phyloP scores from a whole-genome alignment of 768 basidiomycete genomes.

The Boletus rubroflammeus region DNA sequence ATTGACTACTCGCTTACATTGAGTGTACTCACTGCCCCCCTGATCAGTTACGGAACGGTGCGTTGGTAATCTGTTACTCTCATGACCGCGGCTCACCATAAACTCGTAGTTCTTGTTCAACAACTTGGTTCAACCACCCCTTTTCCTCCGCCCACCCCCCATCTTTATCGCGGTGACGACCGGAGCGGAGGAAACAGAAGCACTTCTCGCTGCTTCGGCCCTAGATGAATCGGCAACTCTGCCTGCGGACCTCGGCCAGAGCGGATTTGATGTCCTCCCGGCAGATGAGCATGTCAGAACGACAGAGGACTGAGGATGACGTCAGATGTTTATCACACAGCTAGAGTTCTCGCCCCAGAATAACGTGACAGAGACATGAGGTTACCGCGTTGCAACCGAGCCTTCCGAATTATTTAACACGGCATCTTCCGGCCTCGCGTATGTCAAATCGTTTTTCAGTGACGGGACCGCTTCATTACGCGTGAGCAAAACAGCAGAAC shows the following conservation, averaged over 20 bases:
- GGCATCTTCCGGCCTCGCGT: too few relatives aligned
- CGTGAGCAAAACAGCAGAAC: not conserved
- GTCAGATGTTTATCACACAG: not conserved
- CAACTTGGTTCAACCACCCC: slow-evolving; percentile 65
- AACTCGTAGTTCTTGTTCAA: slow-evolving; percentile 79
- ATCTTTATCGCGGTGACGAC: slow-evolving; percentile 25
- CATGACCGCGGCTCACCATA: slow-evolving; percentile 6
- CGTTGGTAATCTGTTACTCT: slow-evolving; percentile 20
- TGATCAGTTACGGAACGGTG: slow-evolving; percentile 78
- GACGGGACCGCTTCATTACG: slow-evolving; percentile 12
- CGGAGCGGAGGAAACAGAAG: slow-evolving; percentile 58
- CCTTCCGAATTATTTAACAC: not conserved
- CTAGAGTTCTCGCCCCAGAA: not conserved
- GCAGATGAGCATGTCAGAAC: slow-evolving; percentile 35
- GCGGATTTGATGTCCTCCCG: slow-evolving; percentile 81
- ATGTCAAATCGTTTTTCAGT: not conserved
- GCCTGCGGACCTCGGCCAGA: slow-evolving; percentile 76
- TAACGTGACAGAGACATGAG: not conserved
- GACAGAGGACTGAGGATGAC: slow-evolving; percentile 9
- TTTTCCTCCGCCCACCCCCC: slow-evolving; percentile 50
- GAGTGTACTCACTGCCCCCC: slow-evolving; percentile 9
- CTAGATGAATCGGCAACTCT: slow-evolving; percentile 82
- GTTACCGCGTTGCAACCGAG: not conserved
- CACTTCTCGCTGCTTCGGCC: slow-evolving; percentile 37
- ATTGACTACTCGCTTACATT: slow-evolving; percentile 6